Evolutionary conservation across 192 early-diverging fungal species (phyloP), one percentile per base, ranked within the genome.

Genomic region (Gryganskiella cystojenkinii): DNA sequence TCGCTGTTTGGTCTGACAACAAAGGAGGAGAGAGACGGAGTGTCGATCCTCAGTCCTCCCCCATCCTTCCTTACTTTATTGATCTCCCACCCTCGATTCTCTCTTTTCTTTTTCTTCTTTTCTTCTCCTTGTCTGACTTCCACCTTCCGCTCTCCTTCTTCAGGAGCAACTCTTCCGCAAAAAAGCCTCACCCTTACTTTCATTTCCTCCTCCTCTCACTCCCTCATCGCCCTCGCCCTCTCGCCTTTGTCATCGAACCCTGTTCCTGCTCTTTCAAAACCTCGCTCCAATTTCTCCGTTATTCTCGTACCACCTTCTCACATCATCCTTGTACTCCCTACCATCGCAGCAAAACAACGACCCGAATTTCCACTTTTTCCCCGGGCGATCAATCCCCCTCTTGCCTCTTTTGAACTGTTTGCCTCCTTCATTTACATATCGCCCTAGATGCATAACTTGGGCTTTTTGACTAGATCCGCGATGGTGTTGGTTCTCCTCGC

Each of bases 401-500:
- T n/a, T n/a, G n/a, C n/a, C n/a, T n/a, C n/a, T n/a, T n/a, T n/a
- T n/a, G n/a, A n/a, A n/a, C n/a, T n/a, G n/a, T n/a, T n/a, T n/a
- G n/a, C n/a, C n/a, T n/a, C n/a, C 19, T 20, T 13, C 14, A 27
- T 14, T n/a, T 30, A 56, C 33, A 19, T 17, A 2, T 31, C 60
- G 19, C 30, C 1, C 35, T 46, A 30, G 17, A 20, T 43, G 10
- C 50, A 34, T 19, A 27, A 6, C 27, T 59, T 69, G 58, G 50
- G 44, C 5, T 20, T 44, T n/a, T 24, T 56, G 22, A 45, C 51
- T 19, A 15, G 27, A 20, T 33, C 51, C 19, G 22, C 57, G 4
- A 27, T 52, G 45, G 47, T 30, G 27, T 27, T 71, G 70, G 45
- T 46, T 42, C 31, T 43, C 35, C 47, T 60, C 15, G 15, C 56